Conservation (phyloP, 305 asterid genomes). For the Fraxinus baroniana region DNA sequence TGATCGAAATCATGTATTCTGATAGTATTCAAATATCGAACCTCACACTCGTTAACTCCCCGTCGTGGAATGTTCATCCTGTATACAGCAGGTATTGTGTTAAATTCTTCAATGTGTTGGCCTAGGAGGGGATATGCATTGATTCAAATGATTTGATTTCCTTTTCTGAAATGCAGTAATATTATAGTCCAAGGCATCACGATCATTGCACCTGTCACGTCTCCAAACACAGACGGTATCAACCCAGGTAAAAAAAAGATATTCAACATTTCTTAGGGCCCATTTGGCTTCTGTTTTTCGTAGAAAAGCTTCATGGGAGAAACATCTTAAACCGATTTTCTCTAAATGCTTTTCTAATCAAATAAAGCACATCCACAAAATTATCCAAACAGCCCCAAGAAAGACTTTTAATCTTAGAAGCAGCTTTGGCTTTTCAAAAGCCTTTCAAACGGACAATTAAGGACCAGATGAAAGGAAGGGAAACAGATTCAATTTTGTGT, state of each 20-base stretch:
- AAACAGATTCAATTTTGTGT: not conserved
- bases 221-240: conserved; percentile 95
- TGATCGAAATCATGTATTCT: conserved; percentile 78
- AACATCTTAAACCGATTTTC: not conserved
- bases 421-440: not conserved
- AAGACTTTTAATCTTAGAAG: not conserved
- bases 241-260: conserved; percentile 61
- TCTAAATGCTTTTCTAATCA: not conserved
- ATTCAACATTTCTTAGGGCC: not conserved
- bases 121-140: not conserved
- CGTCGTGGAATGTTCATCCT: conserved; percentile 92
- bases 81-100: conserved; percentile 72
- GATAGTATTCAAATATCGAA: conserved; percentile 65
- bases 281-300: not conserved
- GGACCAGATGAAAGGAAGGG: too few relatives aligned
- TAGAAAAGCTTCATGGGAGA: not conserved
- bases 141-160: not conserved
- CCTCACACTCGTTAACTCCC: conserved; percentile 69
- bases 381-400: not conserved
- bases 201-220: conserved; percentile 72
- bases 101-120: not conserved
- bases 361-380: not conserved
- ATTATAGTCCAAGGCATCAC: conserved; percentile 73
- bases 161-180: conserved; percentile 55
- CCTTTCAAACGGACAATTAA: not conserved